phyloP scores from a whole-genome alignment of 2,329 filamentous ascomycete species.

The Talaromyces atroroseus region DNA sequence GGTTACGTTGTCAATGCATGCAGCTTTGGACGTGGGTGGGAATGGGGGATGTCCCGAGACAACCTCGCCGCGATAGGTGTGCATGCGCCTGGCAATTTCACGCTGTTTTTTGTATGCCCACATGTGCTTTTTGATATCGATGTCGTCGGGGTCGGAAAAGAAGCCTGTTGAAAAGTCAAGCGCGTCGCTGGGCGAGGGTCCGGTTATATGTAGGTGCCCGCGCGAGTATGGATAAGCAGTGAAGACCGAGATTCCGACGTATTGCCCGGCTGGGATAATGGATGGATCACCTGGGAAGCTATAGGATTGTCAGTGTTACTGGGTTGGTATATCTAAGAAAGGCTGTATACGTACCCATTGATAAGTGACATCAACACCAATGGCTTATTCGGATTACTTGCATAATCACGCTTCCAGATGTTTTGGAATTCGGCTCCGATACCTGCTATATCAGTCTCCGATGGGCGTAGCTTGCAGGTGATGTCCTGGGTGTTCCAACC shows the following conservation, averaged over 20 bases:
- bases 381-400: not conserved
- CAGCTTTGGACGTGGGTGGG: conserved; percentile 1
- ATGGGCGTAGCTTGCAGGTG: conserved; percentile 6
- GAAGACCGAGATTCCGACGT: not conserved
- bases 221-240: conserved; percentile 7
- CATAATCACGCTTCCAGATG: conserved; percentile 1
- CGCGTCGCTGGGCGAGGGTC: not conserved
- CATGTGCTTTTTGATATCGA: conserved; percentile 4
- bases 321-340: too few relatives aligned
- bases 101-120: conserved; percentile 9
- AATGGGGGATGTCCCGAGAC: not conserved
- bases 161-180: conserved; percentile 3
- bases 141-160: not conserved
- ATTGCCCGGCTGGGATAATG: not conserved
- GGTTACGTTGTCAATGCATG: not conserved
- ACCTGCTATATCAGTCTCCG: not conserved
- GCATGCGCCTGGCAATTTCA: conserved; percentile 6
- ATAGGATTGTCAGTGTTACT: too few relatives aligned
- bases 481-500: conserved; percentile 4
- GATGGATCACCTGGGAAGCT: conserved; percentile 4
- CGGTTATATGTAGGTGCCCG: conserved; percentile 2
- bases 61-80: conserved; percentile 1
- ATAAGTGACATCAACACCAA: not conserved
- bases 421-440: not conserved
- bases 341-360: conserved; percentile 1